Base-by-base conservation (phyloP, 177 flowering plant species). In the Tripterygium wilfordii region DNA sequence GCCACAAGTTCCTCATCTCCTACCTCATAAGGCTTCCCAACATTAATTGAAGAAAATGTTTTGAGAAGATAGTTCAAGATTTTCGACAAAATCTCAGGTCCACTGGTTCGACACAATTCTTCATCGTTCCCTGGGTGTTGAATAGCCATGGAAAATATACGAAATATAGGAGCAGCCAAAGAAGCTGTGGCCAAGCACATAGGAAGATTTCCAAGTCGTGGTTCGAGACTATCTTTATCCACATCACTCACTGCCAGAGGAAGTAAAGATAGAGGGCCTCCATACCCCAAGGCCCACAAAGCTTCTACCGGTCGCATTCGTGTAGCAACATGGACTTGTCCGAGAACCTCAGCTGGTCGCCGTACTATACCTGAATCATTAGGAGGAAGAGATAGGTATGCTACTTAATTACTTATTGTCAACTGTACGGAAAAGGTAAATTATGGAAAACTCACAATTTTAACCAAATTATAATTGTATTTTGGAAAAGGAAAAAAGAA, bases 331-430 rank as follows among this genome's bases (percentile, higher is more conserved):
- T 87, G 86, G 40, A 94, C 99, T 68, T 84, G 99, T 58, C 99
- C 99, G 62, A 94, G 99, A 68, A 94, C 99, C 76, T 94, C 99
- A 33, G 99, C 99, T 36, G 99, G 99, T 51, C 88, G 70, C 45
- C 97, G 63, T 6, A 72, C 76, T 32, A 66, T 83, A 28, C 99
- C 99, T 94, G 71, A 53, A 55, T 58, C 44, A 54, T 15, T 3
- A 52, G 31, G 48, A 42, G 9, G 31, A 21, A 36, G 45, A n/a
- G 19, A 45, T 49, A 22, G 39, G 37, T 45, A 48, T 41, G 14
- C 18, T 24, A 32, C 36, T 10, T 3, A 32, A 32, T 32, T 32
- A 32, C n/a, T n/a, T n/a, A n/a, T n/a, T n/a, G n/a, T n/a, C n/a
- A n/a, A n/a, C n/a, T n/a, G n/a, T n/a, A n/a, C n/a, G n/a, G n/a